phyloP scores from a whole-genome alignment of 1,139 yeast species.

The Blastobotrys proliferans region DNA sequence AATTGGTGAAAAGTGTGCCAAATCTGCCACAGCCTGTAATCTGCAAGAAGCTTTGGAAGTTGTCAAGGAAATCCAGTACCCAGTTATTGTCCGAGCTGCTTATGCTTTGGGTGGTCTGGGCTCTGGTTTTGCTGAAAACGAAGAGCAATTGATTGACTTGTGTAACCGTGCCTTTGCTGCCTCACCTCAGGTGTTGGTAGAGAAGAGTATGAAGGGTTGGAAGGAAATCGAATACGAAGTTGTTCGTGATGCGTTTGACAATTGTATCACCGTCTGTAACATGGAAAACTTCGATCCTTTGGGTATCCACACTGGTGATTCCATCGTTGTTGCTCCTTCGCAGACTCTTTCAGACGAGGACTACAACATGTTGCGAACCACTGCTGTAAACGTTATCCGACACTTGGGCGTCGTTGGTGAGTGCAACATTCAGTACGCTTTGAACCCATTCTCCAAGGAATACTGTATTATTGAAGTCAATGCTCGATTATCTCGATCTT shows the following conservation, averaged over 20 bases:
- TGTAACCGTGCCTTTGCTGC: conserved; percentile 93
- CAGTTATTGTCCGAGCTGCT: conserved; percentile 97
- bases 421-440: conserved; percentile 96
- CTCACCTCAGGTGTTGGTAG: conserved; percentile 93
- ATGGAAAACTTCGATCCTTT: conserved; percentile 99
- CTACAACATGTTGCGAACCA: conserved; percentile 95
- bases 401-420: conserved; percentile 99
- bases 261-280: conserved; percentile 98
- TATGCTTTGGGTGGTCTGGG: conserved; percentile 97
- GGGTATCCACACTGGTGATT: conserved; percentile 99
- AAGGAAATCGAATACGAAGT: conserved; percentile 98
- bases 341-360: conserved; percentile 97
- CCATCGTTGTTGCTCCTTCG: conserved; percentile 98
- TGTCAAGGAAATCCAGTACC: conserved; percentile 85
- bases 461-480: conserved; percentile 97
- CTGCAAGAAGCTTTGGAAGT: conserved; percentile 81
- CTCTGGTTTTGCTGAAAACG: conserved; percentile 95
- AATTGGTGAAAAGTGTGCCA: conserved; percentile 91
- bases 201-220: conserved; percentile 98
- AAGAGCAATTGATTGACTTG: conserved; percentile 72
- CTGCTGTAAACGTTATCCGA: conserved; percentile 95
- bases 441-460: conserved; percentile 90
- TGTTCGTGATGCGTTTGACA: conserved; percentile 94
- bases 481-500: conserved; percentile 95
- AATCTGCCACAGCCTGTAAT: conserved; percentile 77